A percentile compares a stretch with the other conserved stretches of the same genome.
These are phyloP conservation scores for Purshia tridentata DNA, from an alignment of 306 rosid species.

Conservation along the genomic window DNA sequence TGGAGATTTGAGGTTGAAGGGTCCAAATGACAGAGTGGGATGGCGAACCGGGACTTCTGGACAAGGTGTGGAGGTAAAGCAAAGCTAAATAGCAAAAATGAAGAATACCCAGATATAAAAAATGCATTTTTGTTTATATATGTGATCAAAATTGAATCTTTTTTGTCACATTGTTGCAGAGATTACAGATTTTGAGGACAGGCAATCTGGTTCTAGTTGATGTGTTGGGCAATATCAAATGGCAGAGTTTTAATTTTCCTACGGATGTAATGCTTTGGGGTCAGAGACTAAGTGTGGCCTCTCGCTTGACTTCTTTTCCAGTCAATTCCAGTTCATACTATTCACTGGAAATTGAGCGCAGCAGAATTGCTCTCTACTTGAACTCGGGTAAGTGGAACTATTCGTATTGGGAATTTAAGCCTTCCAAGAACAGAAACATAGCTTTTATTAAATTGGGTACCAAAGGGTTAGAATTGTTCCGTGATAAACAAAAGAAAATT, in stretches of 20 bases:
- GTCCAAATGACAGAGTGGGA: conserved; percentile 61
- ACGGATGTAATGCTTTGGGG: conserved; percentile 82
- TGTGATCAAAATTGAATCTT: neutral
- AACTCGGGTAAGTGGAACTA: conserved; percentile 56
- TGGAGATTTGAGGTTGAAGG: conserved; percentile 81
- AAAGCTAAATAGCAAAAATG: neutral
- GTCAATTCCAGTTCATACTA: conserved; percentile 50
- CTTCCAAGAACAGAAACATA: conserved; percentile 64
- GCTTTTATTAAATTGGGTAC: conserved; percentile 55
- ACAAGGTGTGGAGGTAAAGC: conserved; percentile 87
- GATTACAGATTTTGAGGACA: conserved; percentile 43
- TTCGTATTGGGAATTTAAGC: conserved; percentile 86
- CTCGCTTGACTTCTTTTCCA: conserved; percentile 63
- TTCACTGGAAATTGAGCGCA: conserved; percentile 69
- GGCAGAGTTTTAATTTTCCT: conserved; percentile 98
- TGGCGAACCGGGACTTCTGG: conserved; percentile 91
- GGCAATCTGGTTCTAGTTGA: conserved; percentile 82
- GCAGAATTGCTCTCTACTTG: conserved; percentile 56
- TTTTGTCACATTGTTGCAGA: conserved; percentile 49
- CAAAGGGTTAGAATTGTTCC: conserved; percentile 58
- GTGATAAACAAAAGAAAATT: conserved; percentile 57
- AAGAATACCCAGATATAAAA: neutral
- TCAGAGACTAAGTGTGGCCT: conserved; percentile 74
- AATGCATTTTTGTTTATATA: neutral
- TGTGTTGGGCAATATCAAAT: conserved; percentile 44